Base-by-base conservation (phyloP, 495 filamentous ascomycete species). In the Bacidia rubella region DNA sequence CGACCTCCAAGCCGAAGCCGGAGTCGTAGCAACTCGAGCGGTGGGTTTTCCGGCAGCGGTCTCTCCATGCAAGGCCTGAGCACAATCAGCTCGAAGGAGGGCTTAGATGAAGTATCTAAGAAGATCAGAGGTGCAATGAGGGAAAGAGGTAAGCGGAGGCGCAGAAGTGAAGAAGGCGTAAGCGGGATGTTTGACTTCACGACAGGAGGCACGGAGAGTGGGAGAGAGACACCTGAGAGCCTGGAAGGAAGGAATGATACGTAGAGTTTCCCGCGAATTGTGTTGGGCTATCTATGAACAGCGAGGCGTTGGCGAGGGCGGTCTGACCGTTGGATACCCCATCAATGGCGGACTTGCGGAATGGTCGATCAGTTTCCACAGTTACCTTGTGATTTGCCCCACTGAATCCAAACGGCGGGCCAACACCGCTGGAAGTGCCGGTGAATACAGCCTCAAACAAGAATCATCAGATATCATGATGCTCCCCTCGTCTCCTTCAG, bases 61-160 rank as follows among this genome's bases (percentile, higher is more conserved):
- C 82, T 88, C 57, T 74, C 78, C 3, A 66, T 94, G 17, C 80
- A 80, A 56, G 74, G 74, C 1, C 81, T 95, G 53, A 95, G 86
- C 55, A 72, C 78, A 9, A 63, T 95, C 23, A 80, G 83, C 52
- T 71, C 72, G 5, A 81, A 84, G 46, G 85, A 80, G 41, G 76
- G 80, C 2, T 77, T 94, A 40, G 82, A 90, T 40, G 81, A 90
- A 64, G 90, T 94, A 1, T 89, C 82, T 59, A 77, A 76, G 62
- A 88, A 82, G 67, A 90, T 98, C 53, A 72, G 84, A n/a, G 83
- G 78, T 52, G 87, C 85, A 17, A 95, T 98, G 89, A 73, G 76
- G 55, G 87, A 96, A 67, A 71, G 90, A 21, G 86, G 87, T 0
- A 71, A 81, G 64, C 73, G 86, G 58, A 74, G 87, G 52, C 70